Conservation (phyloP, 23 red algal genomes). For the Gracilariopsis chorda region DNA sequence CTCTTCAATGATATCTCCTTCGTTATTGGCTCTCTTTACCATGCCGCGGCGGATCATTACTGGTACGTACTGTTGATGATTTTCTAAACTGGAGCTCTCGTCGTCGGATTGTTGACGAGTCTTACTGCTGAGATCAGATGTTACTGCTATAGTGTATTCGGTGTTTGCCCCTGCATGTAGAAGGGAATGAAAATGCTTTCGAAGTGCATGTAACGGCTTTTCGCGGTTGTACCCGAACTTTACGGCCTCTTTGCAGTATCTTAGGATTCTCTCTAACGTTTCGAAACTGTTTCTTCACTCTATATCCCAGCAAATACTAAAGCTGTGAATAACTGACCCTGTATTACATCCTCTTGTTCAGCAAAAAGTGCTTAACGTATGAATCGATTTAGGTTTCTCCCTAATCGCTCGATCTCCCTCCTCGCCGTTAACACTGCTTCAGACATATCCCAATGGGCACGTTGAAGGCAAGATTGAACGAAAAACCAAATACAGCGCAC, state of each 20-base stretch:
- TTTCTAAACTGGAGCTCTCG: neutral
- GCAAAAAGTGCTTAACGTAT: neutral
- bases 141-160: neutral
- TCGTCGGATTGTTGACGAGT: neutral
- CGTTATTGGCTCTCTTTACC: no score
- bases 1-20: no score
- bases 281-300: slow-evolving; percentile 33
- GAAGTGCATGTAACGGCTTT: slow-evolving; percentile 79
- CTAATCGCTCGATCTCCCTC: neutral
- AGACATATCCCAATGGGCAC: neutral
- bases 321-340: slow-evolving; percentile 9
- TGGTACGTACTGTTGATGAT: neutral
- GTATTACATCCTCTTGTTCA: neutral
- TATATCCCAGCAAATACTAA: slow-evolving; percentile 1
- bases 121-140: neutral
- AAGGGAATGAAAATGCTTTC: slow-evolving; percentile 75
- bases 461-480: neutral
- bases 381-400: neutral
- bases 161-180: slow-evolving; percentile 46
- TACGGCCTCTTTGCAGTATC: slow-evolving; percentile 46
- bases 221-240: slow-evolving; percentile 13
- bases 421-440: neutral
- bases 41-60: neutral
- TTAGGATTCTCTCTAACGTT: slow-evolving; percentile 54
- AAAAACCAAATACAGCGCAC: no score